Evolutionary conservation across 495 filamentous ascomycete species (phyloP), one percentile per base, ranked within the genome.

Genomic region (Aspergillus biplanus): DNA sequence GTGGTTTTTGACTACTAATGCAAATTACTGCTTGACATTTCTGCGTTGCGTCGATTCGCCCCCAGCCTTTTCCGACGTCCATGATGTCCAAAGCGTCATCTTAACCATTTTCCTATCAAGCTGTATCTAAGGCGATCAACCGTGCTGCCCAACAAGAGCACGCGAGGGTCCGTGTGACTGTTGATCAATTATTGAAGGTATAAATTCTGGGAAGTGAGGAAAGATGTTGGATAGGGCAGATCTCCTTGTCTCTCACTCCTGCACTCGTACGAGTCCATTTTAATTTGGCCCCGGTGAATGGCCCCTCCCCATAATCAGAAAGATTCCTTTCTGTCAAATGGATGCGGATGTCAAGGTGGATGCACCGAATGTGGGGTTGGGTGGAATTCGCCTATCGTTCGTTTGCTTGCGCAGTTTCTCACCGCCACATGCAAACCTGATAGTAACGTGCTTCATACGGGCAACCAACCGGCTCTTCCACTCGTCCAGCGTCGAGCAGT

Each of bases 371-470:
- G 76, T 77, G 75, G 76, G 74, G 76, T 76, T 76, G 60, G 53
- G 64, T 66, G 37, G 60, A 67, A 70, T 67, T 74, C 71, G 73
- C 72, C 74, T 75, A 70, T 69, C 69, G 59, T 67, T 67, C 71
- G 58, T 71, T 71, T 68, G 64, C 55, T 69, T 50, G 58, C 58
- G 42, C 52, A 61, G 65, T 73, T 67, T 68, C 70, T 76, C 76
- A 79, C 76, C 76, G 76, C 76, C 76, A 77, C 73, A 77, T 75
- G 69, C 70, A 73, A 62, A 63, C 57, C 56, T 62, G 67, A 63
- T 48, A 50, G 56, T 56, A 68, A 21, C 33, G 31, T 54, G 42
- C 39, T 35, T 56, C 49, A 69, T 63, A 59, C 57, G 65, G 62
- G 65, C 68, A 73, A 66, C 70, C 71, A 74, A 71, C 65, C 50